phyloP scores from a whole-genome alignment of 257 asterid species.

The Jaltomata sinuosa region DNA sequence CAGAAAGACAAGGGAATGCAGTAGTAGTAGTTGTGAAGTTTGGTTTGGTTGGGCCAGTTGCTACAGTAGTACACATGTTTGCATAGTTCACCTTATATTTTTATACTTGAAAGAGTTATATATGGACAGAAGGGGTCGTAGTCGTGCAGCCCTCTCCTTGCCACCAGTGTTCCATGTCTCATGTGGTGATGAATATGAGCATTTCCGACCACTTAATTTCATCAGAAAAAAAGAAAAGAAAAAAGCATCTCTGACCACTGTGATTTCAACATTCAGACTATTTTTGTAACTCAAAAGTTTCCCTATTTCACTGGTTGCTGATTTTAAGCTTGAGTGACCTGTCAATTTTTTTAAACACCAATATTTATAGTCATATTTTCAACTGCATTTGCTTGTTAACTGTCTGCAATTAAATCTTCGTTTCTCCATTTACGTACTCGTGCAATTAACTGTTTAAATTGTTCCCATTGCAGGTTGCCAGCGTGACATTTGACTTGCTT shows the following conservation, averaged over 20 bases:
- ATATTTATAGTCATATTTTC: neutral
- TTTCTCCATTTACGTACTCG: neutral
- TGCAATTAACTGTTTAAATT: neutral
- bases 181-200: neutral
- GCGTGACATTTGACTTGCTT: slow-evolving; percentile 87
- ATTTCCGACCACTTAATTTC: neutral
- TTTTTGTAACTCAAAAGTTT: neutral
- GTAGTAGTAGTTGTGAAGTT: neutral
- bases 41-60: neutral
- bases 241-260: neutral
- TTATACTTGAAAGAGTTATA: neutral
- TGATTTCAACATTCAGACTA: neutral
- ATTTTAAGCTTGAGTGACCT: neutral
- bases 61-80: neutral
- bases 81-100: neutral
- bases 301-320: neutral
- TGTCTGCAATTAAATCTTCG: neutral
- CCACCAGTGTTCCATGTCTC: neutral
- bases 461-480: slow-evolving; percentile 59
- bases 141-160: neutral
- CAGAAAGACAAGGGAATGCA: neutral
- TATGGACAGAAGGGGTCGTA: neutral
- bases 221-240: neutral
- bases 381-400: neutral
- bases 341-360: neutral